A percentile compares a stretch with the other conserved stretches of the same genome.
phyloP scores from a whole-genome alignment of 352 stramenopile genomes.

The Pythium pyrilobum region DNA sequence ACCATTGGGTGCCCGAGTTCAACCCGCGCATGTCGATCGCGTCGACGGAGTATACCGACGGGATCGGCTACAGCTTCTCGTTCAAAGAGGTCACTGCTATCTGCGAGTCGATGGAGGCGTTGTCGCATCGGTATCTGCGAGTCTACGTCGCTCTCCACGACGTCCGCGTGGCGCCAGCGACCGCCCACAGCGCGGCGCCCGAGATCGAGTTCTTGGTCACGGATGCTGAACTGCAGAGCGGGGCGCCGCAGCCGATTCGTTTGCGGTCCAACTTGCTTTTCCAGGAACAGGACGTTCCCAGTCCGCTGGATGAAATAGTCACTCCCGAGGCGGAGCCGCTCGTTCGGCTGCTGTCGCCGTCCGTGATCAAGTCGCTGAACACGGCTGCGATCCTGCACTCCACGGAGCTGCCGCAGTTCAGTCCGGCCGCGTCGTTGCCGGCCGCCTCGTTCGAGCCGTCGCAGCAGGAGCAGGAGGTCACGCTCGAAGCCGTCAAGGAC shows the following conservation, averaged over 20 bases:
- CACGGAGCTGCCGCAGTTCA: slow-evolving; percentile 17
- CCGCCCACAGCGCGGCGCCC: neutral
- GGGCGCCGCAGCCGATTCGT: neutral
- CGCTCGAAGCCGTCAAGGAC: slow-evolving; percentile 9
- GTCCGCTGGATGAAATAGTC: slow-evolving; percentile 7
- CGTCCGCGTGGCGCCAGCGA: slow-evolving; percentile 1
- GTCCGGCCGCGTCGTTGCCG: neutral
- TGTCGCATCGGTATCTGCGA: slow-evolving; percentile 16
- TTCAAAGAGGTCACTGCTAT: slow-evolving; percentile 8
- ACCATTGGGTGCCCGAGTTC: slow-evolving; percentile 13
- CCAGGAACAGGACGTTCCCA: slow-evolving; percentile 7
- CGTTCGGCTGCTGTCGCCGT: slow-evolving; percentile 5
- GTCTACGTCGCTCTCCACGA: slow-evolving; percentile 17
- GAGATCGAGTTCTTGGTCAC: slow-evolving; percentile 17
- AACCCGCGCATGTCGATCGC: neutral
- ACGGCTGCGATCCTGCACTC: slow-evolving; percentile 12
- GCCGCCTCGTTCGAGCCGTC: neutral
- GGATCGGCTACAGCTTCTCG: slow-evolving; percentile 3
- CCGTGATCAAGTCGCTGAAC: slow-evolving; percentile 8
- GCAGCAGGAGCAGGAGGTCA: slow-evolving; percentile 1
- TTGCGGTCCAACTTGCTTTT: slow-evolving; percentile 11
- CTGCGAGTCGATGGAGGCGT: slow-evolving; percentile 12
- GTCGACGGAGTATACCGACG: neutral
- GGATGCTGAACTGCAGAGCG: neutral
- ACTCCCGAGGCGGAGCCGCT: slow-evolving; percentile 3